A percentile compares a stretch with the other conserved stretches of the same genome.
Evolutionary conservation across 2,329 filamentous ascomycete species (phyloP).

Genomic region (Pseudogymnoascus sp.): DNA sequence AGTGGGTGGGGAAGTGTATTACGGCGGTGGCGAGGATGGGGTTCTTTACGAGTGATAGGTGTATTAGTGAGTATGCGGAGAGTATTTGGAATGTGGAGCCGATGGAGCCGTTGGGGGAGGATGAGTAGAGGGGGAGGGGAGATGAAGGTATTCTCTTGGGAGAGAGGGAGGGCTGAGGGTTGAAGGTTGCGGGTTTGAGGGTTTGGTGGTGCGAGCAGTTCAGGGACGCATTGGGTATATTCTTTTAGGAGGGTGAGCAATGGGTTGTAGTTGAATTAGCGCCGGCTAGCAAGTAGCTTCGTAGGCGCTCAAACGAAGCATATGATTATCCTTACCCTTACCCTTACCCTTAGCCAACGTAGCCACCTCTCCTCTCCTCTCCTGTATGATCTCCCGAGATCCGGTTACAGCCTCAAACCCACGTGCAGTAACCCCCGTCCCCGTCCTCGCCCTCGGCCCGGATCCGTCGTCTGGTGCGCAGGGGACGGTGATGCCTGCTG

Average conservation of each 20-base stretch:
- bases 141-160: neutral
- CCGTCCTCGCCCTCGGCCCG: neutral
- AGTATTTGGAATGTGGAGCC: conserved; percentile 96
- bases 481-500: too few species aligned
- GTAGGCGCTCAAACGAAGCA: neutral
- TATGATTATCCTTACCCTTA: neutral
- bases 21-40: conserved; percentile 87
- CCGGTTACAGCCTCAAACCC: neutral
- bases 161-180: neutral
- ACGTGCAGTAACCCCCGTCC: neutral
- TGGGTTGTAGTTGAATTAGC: neutral
- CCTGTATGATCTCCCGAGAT: neutral
- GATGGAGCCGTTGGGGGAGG: conserved; percentile 14
- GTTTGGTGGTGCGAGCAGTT: neutral
- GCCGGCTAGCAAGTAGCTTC: neutral
- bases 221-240: neutral
- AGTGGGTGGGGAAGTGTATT: conserved; percentile 88
- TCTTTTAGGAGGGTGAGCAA: neutral
- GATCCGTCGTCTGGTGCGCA: neutral
- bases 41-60: conserved; percentile 91
- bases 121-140: neutral
- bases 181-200: neutral
- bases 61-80: conserved; percentile 96
- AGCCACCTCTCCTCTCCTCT: neutral
- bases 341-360: too few species aligned